A percentile compares a stretch with the other conserved stretches of the same genome.
phyloP scores from a whole-genome alignment of 2,329 filamentous ascomycete species.

The Colletotrichum orbiculare region DNA sequence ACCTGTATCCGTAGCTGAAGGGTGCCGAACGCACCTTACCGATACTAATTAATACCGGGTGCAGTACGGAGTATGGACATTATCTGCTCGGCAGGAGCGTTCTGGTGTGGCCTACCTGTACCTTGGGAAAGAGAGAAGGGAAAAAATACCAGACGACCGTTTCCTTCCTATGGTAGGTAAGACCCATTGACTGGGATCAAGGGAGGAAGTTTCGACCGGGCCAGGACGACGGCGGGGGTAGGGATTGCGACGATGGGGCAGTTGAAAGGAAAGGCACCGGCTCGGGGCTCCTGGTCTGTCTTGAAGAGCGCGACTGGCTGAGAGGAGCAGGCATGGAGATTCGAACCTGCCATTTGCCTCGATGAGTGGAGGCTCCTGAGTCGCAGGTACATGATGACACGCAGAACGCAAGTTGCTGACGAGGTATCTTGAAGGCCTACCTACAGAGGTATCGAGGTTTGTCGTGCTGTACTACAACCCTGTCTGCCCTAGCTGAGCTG shows the following conservation, averaged over 20 bases:
- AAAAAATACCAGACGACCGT: slow-evolving; percentile 24
- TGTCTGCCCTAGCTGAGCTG: no score
- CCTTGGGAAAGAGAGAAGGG: slow-evolving; percentile 11
- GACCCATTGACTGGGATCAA: slow-evolving; percentile 25
- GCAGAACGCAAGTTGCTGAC: slow-evolving; percentile 14
- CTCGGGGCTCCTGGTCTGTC: slow-evolving; percentile 21
- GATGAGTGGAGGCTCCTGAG: slow-evolving; percentile 27
- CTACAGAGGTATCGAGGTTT: no score
- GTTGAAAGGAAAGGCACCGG: slow-evolving; percentile 20
- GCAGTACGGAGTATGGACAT: no score
- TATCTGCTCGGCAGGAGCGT: no score
- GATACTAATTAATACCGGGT: no score
- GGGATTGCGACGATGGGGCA: slow-evolving; percentile 6
- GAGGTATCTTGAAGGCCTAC: slow-evolving; percentile 17
- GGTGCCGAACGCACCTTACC: no score
- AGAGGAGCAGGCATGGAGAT: slow-evolving; percentile 25
- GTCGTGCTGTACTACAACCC: no score
- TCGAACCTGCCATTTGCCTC: slow-evolving; percentile 32
- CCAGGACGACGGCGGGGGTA: slow-evolving; percentile 7
- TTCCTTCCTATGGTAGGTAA: slow-evolving; percentile 24
- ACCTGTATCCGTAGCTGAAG: no score
- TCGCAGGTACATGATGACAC: slow-evolving; percentile 34
- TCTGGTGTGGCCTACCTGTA: background rate
- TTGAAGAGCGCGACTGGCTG: slow-evolving; percentile 22
- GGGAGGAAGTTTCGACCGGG: slow-evolving; percentile 13